Evolutionary conservation across 2,329 filamentous ascomycete genomes (phyloP), one percentile per base, ranked within the genome.

Genomic region (Botryotinia narcissicola): DNA sequence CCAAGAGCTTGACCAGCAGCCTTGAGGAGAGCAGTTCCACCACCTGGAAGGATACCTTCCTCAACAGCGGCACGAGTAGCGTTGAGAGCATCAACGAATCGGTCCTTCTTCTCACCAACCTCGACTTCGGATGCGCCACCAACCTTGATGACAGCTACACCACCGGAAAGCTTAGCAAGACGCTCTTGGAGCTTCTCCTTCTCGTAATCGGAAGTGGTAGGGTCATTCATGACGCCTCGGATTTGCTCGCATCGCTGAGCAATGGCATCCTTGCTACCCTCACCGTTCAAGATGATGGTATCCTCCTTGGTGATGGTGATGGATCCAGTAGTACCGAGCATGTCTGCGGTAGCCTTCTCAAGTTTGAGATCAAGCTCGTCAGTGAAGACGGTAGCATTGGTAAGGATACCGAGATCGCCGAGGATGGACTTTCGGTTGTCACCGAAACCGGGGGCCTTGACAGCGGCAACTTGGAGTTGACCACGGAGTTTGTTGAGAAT

Each of bases 151-250:
- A 99, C 96, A 80, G 96, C 96, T 80, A 99, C 96, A 89, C 96
- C 96, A 77, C 96, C 96, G 78, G 96, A 98, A 79, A 99, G 93
- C 91, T 99, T 99, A 80, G 96, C 96, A 75, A 99, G 93, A 86
- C 96, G 96, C 89, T 99, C 96, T 87, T 98, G 96, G 78, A 99
- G 93, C 91, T 99, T 99, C 92, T 99, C 96, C 90, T 98, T 98
- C 90, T 99, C 96, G 86, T 99, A 99, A 82, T 99, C 96, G 67
- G 95, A 98, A 77, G 96, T 99, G 80, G 89, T 91, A 78, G 95
- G 92, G 86, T 99, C 96, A 76, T 87, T 89, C 87, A 98, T 97
- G 85, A 98, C 94, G 79, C 95, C 95, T 79, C 96, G 95, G 85
- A 99, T 99, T 88, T 99, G 96, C 87, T 99, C 96, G 86, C 96